Conservation (phyloP, 1,139 yeast species). For the Candida labiduridarum region DNA sequence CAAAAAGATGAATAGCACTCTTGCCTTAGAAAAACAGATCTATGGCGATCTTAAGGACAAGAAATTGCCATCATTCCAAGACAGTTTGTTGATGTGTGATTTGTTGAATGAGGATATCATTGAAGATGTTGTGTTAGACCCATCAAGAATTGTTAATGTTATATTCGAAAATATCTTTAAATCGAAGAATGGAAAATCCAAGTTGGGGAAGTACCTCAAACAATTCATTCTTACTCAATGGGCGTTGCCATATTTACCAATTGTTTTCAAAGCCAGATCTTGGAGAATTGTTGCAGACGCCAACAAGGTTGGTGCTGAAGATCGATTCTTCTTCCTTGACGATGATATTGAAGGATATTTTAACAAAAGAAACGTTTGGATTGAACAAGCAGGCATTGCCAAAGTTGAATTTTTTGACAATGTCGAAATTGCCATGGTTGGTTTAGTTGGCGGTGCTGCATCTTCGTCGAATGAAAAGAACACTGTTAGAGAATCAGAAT, state of each 20-base stretch:
- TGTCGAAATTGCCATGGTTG: constrained; percentile 58
- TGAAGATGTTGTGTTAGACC: constrained; percentile 35
- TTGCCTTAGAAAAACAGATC: constrained; percentile 39
- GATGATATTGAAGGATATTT: constrained; percentile 33
- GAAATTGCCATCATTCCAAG: constrained; percentile 61
- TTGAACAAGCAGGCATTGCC: constrained; percentile 44
- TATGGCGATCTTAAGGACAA: constrained; percentile 43
- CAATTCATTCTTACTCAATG: constrained; percentile 49
- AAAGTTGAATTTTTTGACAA: constrained; percentile 50
- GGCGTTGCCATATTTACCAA: constrained; percentile 35
- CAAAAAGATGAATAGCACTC: constrained; percentile 25
- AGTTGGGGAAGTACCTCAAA: constrained; percentile 38
- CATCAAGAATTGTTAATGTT: constrained; percentile 25
- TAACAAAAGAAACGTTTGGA: constrained; percentile 44
- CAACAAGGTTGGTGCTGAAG: constrained; percentile 30
- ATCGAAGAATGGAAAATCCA: constrained; percentile 34
- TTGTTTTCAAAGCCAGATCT: constrained; percentile 33
- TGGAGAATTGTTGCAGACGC: constrained; percentile 36
- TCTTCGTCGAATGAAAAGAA: constrained; percentile 49
- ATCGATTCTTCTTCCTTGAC: constrained; percentile 32
- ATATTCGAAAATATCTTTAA: constrained; percentile 34
- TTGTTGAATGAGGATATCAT: constrained; percentile 33
- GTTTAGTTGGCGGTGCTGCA: constrained; percentile 50
- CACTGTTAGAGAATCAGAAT: constrained; percentile 53
- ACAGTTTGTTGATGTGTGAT: constrained; percentile 52